Evolutionary conservation across 163 green algal species (phyloP).

Genomic region (Scenedesmus sp.): DNA sequence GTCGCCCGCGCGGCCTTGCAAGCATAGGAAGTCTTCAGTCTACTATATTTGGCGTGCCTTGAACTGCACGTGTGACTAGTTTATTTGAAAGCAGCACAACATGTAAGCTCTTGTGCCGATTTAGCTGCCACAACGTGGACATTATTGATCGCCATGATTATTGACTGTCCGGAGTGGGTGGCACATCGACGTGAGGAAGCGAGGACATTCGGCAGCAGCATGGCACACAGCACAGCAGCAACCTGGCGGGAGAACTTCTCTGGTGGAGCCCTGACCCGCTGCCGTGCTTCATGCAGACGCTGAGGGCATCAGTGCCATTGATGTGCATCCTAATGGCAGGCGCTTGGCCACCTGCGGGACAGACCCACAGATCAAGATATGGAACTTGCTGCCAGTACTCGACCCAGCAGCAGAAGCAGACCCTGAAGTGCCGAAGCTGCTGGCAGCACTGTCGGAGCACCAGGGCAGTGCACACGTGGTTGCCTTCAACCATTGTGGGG

Average conservation of each 20-base stretch:
- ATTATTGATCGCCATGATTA: slow-evolving; percentile 36
- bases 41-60: no score
- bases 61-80: no score
- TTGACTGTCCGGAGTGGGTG: slow-evolving; percentile 62
- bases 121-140: not conserved
- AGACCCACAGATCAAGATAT: slow-evolving; percentile 88
- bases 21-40: no score
- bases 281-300: slow-evolving; percentile 26
- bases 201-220: not conserved
- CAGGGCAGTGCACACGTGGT: slow-evolving; percentile 87
- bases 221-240: not conserved
- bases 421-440: slow-evolving; percentile 63
- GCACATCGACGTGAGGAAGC: slow-evolving; percentile 34
- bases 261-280: not conserved
- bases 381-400: slow-evolving; percentile 83
- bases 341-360: slow-evolving; percentile 85
- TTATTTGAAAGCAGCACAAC: not conserved
- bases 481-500: slow-evolving; percentile 81
- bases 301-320: slow-evolving; percentile 78
- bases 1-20: no score
- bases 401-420: slow-evolving; percentile 70
- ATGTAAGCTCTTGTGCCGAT: not conserved
- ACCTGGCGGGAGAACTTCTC: not conserved
- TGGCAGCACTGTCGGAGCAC: slow-evolving; percentile 87
- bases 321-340: slow-evolving; percentile 75